phyloP scores from a whole-genome alignment of 352 stramenopile genomes.

The Hyaloperonospora brassicae region DNA sequence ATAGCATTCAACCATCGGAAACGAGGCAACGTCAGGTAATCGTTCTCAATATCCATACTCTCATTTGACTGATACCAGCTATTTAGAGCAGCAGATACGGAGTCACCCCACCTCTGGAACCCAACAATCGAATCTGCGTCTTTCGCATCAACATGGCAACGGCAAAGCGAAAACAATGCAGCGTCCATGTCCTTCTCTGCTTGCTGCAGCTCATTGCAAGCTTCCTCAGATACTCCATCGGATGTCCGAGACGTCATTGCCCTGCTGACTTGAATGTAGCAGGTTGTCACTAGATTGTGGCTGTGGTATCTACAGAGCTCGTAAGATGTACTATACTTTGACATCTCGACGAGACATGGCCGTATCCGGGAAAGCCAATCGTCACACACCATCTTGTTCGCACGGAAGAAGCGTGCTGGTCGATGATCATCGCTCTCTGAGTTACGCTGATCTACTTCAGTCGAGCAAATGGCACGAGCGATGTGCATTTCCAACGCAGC shows the following conservation, averaged over 20 bases:
- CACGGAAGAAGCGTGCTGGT: constrained; percentile 43
- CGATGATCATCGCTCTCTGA: constrained; percentile 44
- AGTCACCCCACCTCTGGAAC: constrained; percentile 35
- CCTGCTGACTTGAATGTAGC: constrained; percentile 33
- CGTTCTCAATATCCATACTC: constrained; percentile 10
- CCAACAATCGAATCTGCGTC: constrained; percentile 46
- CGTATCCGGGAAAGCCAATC: constrained; percentile 64
- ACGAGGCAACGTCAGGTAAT: constrained; percentile 15
- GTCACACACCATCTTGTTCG: constrained; percentile 60
- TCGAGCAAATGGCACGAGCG: constrained; percentile 20
- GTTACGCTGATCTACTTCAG: constrained; percentile 17
- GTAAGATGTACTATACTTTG: constrained; percentile 16
- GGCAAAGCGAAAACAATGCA: constrained; percentile 39
- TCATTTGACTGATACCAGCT: constrained; percentile 18
- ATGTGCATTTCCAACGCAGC: constrained; percentile 43
- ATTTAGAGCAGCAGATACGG: constrained; percentile 23
- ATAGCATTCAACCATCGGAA: constrained; percentile 39
- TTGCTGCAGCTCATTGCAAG: constrained; percentile 23
- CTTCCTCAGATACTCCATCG: constrained; percentile 11
- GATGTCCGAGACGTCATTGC: constrained; percentile 18
- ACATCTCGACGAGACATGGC: constrained; percentile 42
- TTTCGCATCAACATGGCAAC: constrained; percentile 39
- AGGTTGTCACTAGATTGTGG: constrained; percentile 30
- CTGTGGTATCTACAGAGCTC: constrained; percentile 39
- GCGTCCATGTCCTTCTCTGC: constrained; percentile 37